These are phyloP conservation scores for Hanseniaspora jakobsenii DNA, from an alignment of 805 yeast species.

Conservation along the genomic window DNA sequence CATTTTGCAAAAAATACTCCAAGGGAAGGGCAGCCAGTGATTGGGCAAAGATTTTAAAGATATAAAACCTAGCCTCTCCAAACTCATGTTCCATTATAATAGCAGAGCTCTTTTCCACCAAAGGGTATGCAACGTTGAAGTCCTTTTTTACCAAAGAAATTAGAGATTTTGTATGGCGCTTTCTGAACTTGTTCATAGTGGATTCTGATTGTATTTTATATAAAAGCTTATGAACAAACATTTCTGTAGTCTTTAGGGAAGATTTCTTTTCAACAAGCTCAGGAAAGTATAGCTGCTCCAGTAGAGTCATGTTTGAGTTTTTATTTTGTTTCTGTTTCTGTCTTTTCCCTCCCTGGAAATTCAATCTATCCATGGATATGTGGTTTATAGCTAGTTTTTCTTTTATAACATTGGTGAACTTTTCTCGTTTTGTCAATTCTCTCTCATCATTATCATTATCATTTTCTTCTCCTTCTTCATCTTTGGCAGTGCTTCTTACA, in stretches of 20 bases:
- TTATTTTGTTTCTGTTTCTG: neutral
- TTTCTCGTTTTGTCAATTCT: neutral
- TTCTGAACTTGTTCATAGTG: neutral
- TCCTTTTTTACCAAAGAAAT: neutral
- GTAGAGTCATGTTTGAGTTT: neutral
- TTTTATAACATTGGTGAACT: neutral
- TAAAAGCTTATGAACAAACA: neutral
- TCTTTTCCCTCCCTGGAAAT: neutral
- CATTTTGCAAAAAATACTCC: neutral
- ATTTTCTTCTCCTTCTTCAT: neutral
- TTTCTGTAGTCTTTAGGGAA: neutral
- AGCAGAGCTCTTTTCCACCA: neutral
- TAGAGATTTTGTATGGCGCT: neutral
- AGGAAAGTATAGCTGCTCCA: constrained; percentile 12
- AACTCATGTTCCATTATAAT: constrained; percentile 6
- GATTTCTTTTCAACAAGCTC: neutral
- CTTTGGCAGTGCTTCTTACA: too few relatives aligned
- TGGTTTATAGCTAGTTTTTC: neutral
- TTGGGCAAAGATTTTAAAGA: neutral
- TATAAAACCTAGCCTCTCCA: constrained; percentile 2
- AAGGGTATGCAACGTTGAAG: neutral
- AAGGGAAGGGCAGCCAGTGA: neutral
- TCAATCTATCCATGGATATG: too few relatives aligned
- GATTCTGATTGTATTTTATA: constrained; percentile 4
- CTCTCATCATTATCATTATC: neutral